Evolutionary conservation across 495 filamentous ascomycete species (phyloP), one percentile per base, ranked within the genome.

Genomic region (Oidiodendron maius): DNA sequence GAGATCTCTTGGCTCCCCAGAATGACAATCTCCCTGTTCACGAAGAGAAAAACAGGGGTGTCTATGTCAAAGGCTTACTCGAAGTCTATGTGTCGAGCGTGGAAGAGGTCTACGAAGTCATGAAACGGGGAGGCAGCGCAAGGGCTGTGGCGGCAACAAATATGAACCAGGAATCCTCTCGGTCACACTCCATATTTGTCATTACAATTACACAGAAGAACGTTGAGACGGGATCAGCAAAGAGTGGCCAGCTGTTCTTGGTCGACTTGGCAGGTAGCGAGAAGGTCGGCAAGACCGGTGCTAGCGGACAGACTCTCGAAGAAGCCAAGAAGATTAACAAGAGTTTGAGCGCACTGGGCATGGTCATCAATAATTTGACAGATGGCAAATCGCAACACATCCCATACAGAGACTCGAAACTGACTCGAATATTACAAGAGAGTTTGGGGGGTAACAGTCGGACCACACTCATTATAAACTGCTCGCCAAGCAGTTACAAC

Each of bases 261-360:
- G 93, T 98, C 50, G 93, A 98, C 82, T 72, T 98, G 70, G 93
- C 93, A 28, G 93, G 93, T 74, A 91, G 86, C 62, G 93, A 98
- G 69, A 98, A 98, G 68, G 89, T 98, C 37, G 93, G 93, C 55
- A 98, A 98, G 77, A 98, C 93, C 12, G 93, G 93, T 53, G 93
- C 93, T 57, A 95, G 88, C 63, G 93, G 93, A 43, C 93, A 98
- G 66, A 98, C 94, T 13, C 76, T 98, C 18, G 93, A 98, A 62
- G 93, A 98, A 63, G 93, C 94, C 21, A 97, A 98, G 73, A 98
- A 98, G 74, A 98, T 98, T 72, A 98, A 98, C 77, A 97, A 96
- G 75, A 95, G 89, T 72, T 77, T 98, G 71, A 96, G 91, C 61
- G 90, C 93, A 16, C 75, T 98, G 22, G 93, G 93, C 61, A 98